Percentiles rank a stretch among this genome's conserved stretches.
These are phyloP conservation scores for Alternaria conjuncta DNA, from an alignment of 2,329 filamentous ascomycete genomes.

Conservation along the genomic window DNA sequence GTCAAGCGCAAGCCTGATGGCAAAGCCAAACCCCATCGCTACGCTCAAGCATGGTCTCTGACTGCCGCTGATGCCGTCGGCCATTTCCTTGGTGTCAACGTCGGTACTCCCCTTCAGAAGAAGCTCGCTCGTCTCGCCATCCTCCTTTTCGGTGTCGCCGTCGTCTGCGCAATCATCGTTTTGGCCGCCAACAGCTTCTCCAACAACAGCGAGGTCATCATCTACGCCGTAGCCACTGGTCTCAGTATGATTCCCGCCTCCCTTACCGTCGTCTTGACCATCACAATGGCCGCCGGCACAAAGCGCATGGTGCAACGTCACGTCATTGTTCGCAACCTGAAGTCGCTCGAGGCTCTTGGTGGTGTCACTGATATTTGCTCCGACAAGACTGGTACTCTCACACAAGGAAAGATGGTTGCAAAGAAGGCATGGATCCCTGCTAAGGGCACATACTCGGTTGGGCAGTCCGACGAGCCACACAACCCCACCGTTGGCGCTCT, in stretches of 20 bases:
- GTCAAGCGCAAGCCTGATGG: slow-evolving; percentile 51
- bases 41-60: slow-evolving; percentile 57
- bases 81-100: slow-evolving; percentile 49
- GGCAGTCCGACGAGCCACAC: slow-evolving; percentile 33
- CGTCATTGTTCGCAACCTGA: slow-evolving; percentile 47
- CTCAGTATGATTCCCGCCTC: slow-evolving; percentile 47
- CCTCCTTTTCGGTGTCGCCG: slow-evolving; percentile 25
- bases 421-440: slow-evolving; percentile 45
- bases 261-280: slow-evolving; percentile 46
- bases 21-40: slow-evolving; percentile 39
- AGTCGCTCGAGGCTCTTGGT: slow-evolving; percentile 46
- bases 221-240: slow-evolving; percentile 47
- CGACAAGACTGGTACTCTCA: slow-evolving; percentile 44
- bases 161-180: slow-evolving; percentile 41
- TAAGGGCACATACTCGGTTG: slow-evolving; percentile 42
- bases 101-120: slow-evolving; percentile 48
- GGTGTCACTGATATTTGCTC: slow-evolving; percentile 46
- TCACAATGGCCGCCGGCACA: slow-evolving; percentile 48
- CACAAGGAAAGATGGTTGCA: slow-evolving; percentile 46
- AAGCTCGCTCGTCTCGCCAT: slow-evolving; percentile 45
- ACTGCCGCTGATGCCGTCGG: slow-evolving; percentile 53
- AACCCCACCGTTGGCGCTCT: slow-evolving; percentile 43
- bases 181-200: slow-evolving; percentile 45
- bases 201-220: slow-evolving; percentile 46
- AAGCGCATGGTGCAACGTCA: slow-evolving; percentile 45